Evolutionary conservation across 2,329 filamentous ascomycete genomes (phyloP).

Genomic region (Xylaria sp.): DNA sequence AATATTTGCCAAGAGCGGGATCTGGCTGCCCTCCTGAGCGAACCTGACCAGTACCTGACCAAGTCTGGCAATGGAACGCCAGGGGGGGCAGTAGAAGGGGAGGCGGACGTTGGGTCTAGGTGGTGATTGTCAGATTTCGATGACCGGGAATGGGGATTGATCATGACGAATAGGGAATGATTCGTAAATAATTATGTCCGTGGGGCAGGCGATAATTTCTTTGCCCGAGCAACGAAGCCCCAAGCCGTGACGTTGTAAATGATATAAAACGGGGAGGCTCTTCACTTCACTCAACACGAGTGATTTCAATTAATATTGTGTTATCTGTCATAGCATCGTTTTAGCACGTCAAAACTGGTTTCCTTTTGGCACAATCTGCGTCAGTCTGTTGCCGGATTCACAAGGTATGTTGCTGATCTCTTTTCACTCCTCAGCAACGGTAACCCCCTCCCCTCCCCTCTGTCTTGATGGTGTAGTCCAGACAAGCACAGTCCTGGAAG

Average conservation of each 20-base stretch:
- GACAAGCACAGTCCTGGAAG: too few species aligned
- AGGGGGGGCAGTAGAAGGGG: conserved; percentile 2
- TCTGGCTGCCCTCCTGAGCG: neutral
- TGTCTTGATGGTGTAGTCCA: too few species aligned
- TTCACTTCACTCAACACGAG: neutral
- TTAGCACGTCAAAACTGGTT: neutral
- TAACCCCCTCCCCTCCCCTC: conserved; percentile 11
- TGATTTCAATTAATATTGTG: neutral
- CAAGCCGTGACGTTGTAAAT: neutral
- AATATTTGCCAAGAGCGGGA: conserved; percentile 18
- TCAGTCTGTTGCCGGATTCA: conserved; percentile 10
- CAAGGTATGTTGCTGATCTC: conserved; percentile 37
- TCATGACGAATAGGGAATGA: conserved; percentile 5
- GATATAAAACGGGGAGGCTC: conserved; percentile 4
- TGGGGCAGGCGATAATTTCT: conserved; percentile 13
- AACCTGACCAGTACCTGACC: too few species aligned
- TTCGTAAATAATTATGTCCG: neutral
- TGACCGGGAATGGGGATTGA: conserved; percentile 15
- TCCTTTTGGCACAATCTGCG: neutral
- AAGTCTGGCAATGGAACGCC: conserved; percentile 7
- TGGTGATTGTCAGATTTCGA: conserved; percentile 6
- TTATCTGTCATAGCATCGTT: neutral
- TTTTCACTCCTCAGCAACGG: conserved; percentile 21
- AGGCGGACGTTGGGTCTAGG: conserved; percentile 2
- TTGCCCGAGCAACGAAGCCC: conserved; percentile 15